Base-by-base conservation (phyloP, 148 eudicot genomes). In the Chenopodium album region DNA sequence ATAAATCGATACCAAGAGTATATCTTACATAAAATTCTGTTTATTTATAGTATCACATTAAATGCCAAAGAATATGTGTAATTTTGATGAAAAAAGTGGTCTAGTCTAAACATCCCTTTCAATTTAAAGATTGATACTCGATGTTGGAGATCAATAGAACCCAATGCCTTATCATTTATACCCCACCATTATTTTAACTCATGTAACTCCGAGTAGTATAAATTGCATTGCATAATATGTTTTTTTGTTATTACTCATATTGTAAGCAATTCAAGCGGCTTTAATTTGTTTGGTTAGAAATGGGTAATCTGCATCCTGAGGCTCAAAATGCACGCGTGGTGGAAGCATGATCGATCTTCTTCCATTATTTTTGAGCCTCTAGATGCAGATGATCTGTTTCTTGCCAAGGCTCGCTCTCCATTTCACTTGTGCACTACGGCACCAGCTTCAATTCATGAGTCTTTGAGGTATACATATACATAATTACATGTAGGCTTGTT, bases 251-350 rank as follows among this genome's bases (percentile, higher is more conserved):
- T 56, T 22, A 56, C 62, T 56, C 22, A 56, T 54, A 54, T 54
- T 34, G 5, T 34, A 17, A 54, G 60, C 60, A 54, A 54, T 31
- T 31, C 37, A 34, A 34, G 37, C 4, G 37, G 6, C 44, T 41
- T 41, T 0, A 41, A 41, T 41, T 41, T 17, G 62, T 56, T 56
- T 56, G 62, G 62, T 56, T 56, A 56, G 62, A 56, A 56, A 56
- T 56, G 22, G 66, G 28, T 62, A 62, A 62, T 62, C 66, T 62
- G 66, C 66, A 62, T 62, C 66, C 66, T 62, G 66, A 62, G 66
- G 66, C 66, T 62, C 26, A 62, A 62, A 62, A 11, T 37, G 44
- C 44, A 37, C 65, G 26, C 23, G 23, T 7, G 1, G 2, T 5
- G 1, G 65, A 60, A 19, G 65, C 7, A 60, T 60, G 37, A 48